Evolutionary conservation across 2,329 filamentous ascomycete genomes (phyloP).

Genomic region (Diaporthe sp.): DNA sequence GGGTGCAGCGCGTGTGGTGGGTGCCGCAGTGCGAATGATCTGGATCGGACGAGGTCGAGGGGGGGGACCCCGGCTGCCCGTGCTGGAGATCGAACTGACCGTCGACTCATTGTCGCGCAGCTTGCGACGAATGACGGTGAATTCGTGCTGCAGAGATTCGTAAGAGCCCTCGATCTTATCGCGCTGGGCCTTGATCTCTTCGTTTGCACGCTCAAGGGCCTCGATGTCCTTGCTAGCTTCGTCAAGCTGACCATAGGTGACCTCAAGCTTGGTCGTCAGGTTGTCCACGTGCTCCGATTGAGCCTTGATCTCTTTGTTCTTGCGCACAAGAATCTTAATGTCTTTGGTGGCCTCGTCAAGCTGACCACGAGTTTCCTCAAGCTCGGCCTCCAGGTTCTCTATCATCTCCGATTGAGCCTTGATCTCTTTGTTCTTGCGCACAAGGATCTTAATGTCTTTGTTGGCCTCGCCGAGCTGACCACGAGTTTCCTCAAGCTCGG

Average conservation of each 20-base stretch:
- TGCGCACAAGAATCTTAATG: conserved; percentile 42
- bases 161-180: conserved; percentile 47
- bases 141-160: conserved; percentile 45
- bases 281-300: background rate
- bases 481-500: conserved; percentile 31
- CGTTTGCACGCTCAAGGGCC: conserved; percentile 42
- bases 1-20: background rate
- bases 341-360: conserved; percentile 48
- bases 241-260: conserved; percentile 46
- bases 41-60: conserved; percentile 73
- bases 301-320: conserved; percentile 37
- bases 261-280: conserved; percentile 41
- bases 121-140: conserved; percentile 45
- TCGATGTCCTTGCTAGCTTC: conserved; percentile 47
- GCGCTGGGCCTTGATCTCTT: conserved; percentile 42
- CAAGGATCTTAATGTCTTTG: conserved; percentile 42
- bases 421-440: conserved; percentile 42
- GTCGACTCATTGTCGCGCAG: conserved; percentile 46
- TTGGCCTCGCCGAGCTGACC: conserved; percentile 48
- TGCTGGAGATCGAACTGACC: conserved; percentile 52
- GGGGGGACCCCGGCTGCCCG: conserved; percentile 71
- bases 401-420: too few species aligned
- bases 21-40: conserved; percentile 56
- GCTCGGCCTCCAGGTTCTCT: too few species aligned
- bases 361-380: conserved; percentile 43